Evolutionary conservation across 2,329 filamentous ascomycete species (phyloP), one percentile per base, ranked within the genome.

Genomic region (Cladophialophora yegresii): DNA sequence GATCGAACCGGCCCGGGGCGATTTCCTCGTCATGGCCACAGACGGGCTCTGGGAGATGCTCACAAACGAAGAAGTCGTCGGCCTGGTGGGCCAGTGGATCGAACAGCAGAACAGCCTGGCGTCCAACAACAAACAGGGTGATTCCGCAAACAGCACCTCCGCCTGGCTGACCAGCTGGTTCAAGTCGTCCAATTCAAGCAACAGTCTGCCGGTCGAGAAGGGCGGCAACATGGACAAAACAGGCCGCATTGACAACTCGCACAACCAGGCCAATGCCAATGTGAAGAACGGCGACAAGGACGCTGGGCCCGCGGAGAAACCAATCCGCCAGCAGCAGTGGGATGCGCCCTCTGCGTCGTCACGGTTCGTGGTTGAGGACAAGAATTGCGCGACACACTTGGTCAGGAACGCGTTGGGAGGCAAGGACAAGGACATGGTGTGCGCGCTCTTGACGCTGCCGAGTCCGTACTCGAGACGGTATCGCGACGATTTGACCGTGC

Each of bases 31-130:
- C 67, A 88, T 99, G 83, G 95, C 95, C 23, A 97, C 95, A 0
- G 95, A 99, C 75, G 95, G 95, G 3, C 83, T 99, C 0, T 99
- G 95, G 95, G 95, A 99, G 79, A 98, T 98, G 95, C 83, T 99
- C 67, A 97, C 92, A 54, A 99, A 98, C 73, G 95, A 99, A 75
- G 95, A 99, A 80, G 95, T 97, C 1, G 90, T 99, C 57, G 95
- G 95, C 0, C 85, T 99, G 2, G 95, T 99, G 4, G 96, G 93
- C 16, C 92, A 96, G 77, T 99, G 95, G 95, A 87, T 99, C 54
- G 95, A 99, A 76, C 87, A 86, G 23, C 90, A 97, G 71, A 81
- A 77, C 64, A 72, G 70, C 50, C 69, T 72, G 2, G 60, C 67
- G 49, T n/a, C 36, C 16, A 62, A 58, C 20, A 76, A 58, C 4